Evolutionary conservation across 805 yeast species (phyloP).

Genomic region (Candida michaelii): DNA sequence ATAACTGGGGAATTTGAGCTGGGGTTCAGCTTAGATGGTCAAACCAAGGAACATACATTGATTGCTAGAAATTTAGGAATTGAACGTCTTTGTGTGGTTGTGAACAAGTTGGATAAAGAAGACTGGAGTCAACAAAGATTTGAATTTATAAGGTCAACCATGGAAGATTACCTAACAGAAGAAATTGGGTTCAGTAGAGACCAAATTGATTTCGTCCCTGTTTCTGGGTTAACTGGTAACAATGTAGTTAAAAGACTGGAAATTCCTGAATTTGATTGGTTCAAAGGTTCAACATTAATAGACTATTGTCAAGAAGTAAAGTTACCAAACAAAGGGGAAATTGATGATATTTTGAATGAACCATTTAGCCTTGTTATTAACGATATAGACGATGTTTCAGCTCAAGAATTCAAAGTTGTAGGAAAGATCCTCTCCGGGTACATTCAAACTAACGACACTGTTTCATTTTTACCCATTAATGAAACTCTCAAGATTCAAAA

Average conservation of each 20-base stretch:
- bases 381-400: constrained; percentile 54
- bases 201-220: constrained; percentile 56
- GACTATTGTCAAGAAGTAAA: constrained; percentile 38
- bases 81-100: constrained; percentile 56
- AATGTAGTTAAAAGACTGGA: constrained; percentile 53
- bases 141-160: constrained; percentile 47
- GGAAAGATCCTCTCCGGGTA: constrained; percentile 72
- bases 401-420: constrained; percentile 49
- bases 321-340: constrained; percentile 15
- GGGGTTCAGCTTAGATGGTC: constrained; percentile 67
- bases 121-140: constrained; percentile 57
- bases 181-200: constrained; percentile 50
- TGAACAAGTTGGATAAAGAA: constrained; percentile 70
- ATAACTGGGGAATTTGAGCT: constrained; percentile 66
- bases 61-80: constrained; percentile 69
- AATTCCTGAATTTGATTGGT: constrained; percentile 39
- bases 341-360: constrained; percentile 25
- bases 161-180: constrained; percentile 50
- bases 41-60: constrained; percentile 75
- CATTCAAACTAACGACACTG: constrained; percentile 69
- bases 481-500: constrained; percentile 45
- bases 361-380: constrained; percentile 60
- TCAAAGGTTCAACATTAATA: constrained; percentile 44
- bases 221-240: constrained; percentile 67
- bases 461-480: constrained; percentile 55